These are phyloP conservation scores for Plectranthus barbatus DNA, from an alignment of 257 asterid genomes.

Conservation along the genomic window DNA sequence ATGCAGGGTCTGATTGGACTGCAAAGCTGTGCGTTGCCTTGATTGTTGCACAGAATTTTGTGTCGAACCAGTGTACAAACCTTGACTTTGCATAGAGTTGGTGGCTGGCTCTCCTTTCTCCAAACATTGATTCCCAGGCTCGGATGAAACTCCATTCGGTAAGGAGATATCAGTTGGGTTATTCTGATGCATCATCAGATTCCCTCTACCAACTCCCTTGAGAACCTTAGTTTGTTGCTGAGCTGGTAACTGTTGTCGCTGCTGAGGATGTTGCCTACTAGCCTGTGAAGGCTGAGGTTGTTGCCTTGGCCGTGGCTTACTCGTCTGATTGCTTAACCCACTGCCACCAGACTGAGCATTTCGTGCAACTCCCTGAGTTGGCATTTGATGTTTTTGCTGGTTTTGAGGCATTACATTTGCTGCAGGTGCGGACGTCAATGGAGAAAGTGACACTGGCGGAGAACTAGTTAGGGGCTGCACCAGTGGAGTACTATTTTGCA, in stretches of 20 bases:
- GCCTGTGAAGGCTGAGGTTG: constrained; percentile 32
- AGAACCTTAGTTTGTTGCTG: constrained; percentile 57
- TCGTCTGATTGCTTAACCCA: constrained; percentile 41
- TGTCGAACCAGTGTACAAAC: constrained; percentile 35
- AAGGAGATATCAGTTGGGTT: constrained; percentile 35
- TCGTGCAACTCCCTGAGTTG: constrained; percentile 48
- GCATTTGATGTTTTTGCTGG: constrained; percentile 58
- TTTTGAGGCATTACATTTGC: constrained; percentile 46
- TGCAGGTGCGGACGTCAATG: constrained; percentile 40
- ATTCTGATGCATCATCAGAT: constrained; percentile 44
- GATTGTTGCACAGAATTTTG: constrained; percentile 32
- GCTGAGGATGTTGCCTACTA: constrained; percentile 48
- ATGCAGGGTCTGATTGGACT: constrained; percentile 45
- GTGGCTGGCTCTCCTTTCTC: constrained; percentile 46
- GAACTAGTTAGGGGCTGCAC: constrained; percentile 43
- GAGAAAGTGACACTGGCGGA: constrained; percentile 39
- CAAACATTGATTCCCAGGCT: constrained; percentile 29
- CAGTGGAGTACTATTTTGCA: constrained; percentile 51
- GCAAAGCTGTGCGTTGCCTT: constrained; percentile 39
- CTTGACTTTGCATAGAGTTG: constrained; percentile 42
- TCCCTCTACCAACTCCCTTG: constrained; percentile 73
- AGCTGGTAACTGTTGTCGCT: constrained; percentile 51
- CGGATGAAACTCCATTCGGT: constrained; percentile 47
- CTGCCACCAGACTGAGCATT: constrained; percentile 44
- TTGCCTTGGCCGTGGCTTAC: constrained; percentile 33